Percentiles rank a stretch among this genome's conserved stretches.
Conservation (phyloP, 352 stramenopile genomes). For the Pythium rhizo-oryzae region DNA sequence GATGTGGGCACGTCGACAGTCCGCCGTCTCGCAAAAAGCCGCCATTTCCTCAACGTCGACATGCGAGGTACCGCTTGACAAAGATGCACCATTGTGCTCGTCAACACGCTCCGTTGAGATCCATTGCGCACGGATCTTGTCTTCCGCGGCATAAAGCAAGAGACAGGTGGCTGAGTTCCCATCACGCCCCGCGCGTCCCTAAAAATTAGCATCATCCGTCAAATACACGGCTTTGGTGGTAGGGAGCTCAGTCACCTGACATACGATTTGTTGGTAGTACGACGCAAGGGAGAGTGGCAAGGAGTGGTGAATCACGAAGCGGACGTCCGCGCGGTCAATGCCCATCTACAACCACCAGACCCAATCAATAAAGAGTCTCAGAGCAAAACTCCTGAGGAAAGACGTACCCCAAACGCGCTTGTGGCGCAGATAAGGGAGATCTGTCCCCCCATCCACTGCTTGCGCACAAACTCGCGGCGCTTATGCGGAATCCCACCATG, state of each 20-base stretch:
- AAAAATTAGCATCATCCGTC: neutral
- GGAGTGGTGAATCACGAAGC: constrained; percentile 75
- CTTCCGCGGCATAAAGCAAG: constrained; percentile 57
- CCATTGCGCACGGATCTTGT: constrained; percentile 53
- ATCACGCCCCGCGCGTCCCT: constrained; percentile 74
- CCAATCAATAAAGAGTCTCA: neutral
- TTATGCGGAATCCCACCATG: constrained; percentile 61
- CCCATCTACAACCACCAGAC: constrained; percentile 58
- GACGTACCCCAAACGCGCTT: constrained; percentile 70
- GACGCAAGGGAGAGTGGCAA: constrained; percentile 63
- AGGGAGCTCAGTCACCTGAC: constrained; percentile 7
- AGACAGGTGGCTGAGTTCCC: constrained; percentile 54
- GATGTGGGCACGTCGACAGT: constrained; percentile 65
- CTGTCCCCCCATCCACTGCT: constrained; percentile 80
- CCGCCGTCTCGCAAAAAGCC: constrained; percentile 54
- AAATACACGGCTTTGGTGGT: neutral
- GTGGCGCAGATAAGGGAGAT: constrained; percentile 79
- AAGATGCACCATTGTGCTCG: constrained; percentile 9
- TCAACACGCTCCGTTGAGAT: constrained; percentile 48
- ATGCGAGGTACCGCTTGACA: constrained; percentile 46
- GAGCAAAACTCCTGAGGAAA: neutral
- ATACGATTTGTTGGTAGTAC: constrained; percentile 82
- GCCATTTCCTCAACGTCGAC: constrained; percentile 51
- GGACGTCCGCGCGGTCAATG: constrained; percentile 76
- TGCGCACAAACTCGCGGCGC: constrained; percentile 68